These are phyloP conservation scores for Colletotrichum sp. DNA, from an alignment of 2,329 filamentous ascomycete species.

Conservation along the genomic window DNA sequence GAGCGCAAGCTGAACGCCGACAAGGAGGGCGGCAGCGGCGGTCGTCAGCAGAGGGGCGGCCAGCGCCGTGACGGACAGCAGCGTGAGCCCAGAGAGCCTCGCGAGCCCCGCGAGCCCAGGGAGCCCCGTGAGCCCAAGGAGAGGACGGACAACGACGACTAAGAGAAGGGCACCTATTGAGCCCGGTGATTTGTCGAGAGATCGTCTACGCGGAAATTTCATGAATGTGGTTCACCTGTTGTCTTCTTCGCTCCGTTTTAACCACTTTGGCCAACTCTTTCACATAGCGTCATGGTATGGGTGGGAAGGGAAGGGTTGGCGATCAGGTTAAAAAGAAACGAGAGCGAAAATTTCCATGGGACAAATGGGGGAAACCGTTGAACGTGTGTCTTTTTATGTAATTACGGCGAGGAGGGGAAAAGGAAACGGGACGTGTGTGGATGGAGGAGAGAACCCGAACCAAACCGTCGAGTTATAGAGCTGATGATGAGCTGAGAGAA, in stretches of 20 bases:
- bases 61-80: slow-evolving; percentile 32
- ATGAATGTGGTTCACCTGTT: not conserved
- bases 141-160: slow-evolving; percentile 63
- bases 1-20: slow-evolving; percentile 67
- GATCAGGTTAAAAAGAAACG: not conserved
- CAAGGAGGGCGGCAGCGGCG: slow-evolving; percentile 34
- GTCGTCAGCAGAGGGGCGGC: slow-evolving; percentile 29
- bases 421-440: not conserved
- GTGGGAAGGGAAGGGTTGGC: not conserved
- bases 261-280: not conserved
- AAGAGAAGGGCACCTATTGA: slow-evolving; percentile 28
- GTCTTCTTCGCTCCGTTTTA: not conserved
- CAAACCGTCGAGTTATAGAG: not conserved
- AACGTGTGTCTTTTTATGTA: slow-evolving; percentile 8
- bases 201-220: not conserved
- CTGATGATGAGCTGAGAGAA: not conserved
- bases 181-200: not conserved
- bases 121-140: slow-evolving; percentile 41
- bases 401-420: slow-evolving; percentile 12
- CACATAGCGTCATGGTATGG: not conserved
- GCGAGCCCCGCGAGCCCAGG: slow-evolving; percentile 11
- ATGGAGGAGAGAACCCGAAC: not conserved
- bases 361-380: not conserved
- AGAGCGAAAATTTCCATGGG: not conserved
- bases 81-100: slow-evolving; percentile 30